Percentiles rank a stretch among this genome's conserved stretches.
These are phyloP conservation scores for Curvularia verruculosa DNA, from an alignment of 2,329 filamentous ascomycete genomes.

Conservation along the genomic window DNA sequence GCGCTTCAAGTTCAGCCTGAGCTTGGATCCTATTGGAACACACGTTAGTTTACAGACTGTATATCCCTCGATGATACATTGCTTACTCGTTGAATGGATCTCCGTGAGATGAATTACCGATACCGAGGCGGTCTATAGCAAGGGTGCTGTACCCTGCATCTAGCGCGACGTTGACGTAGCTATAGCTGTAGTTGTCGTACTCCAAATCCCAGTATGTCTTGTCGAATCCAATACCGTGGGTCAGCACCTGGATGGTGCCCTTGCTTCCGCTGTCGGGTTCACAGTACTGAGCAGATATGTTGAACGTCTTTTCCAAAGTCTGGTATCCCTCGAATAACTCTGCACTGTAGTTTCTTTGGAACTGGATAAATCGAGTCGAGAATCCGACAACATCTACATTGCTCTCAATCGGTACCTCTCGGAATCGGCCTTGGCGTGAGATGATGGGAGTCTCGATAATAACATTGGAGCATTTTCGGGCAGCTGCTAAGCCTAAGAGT, in stretches of 20 bases:
- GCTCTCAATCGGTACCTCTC: constrained; percentile 54
- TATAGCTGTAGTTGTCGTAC: constrained; percentile 66
- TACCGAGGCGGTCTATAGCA: constrained; percentile 66
- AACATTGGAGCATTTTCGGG: constrained; percentile 55
- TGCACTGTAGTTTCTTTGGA: constrained; percentile 54
- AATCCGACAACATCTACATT: constrained; percentile 66
- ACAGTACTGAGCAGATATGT: constrained; percentile 67
- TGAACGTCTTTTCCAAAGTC: constrained; percentile 60
- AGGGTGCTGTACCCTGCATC: constrained; percentile 65
- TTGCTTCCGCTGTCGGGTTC: constrained; percentile 53
- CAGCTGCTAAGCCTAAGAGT: constrained; percentile 27
- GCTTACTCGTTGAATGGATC: constrained; percentile 61
- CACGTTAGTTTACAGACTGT: background rate
- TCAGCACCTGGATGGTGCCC: constrained; percentile 56
- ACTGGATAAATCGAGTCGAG: constrained; percentile 36
- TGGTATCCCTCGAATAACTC: constrained; percentile 56
- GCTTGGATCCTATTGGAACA: constrained; percentile 57
- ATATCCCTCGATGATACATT: background rate
- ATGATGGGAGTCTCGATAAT: constrained; percentile 63
- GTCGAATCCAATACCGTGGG: constrained; percentile 63
- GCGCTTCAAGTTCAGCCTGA: constrained; percentile 63
- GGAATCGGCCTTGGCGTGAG: constrained; percentile 61
- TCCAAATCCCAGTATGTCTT: constrained; percentile 66
- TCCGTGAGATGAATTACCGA: constrained; percentile 64
- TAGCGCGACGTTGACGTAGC: constrained; percentile 64